Conservation (phyloP, 768 basidiomycete species). For the Leccinum incarnatum region DNA sequence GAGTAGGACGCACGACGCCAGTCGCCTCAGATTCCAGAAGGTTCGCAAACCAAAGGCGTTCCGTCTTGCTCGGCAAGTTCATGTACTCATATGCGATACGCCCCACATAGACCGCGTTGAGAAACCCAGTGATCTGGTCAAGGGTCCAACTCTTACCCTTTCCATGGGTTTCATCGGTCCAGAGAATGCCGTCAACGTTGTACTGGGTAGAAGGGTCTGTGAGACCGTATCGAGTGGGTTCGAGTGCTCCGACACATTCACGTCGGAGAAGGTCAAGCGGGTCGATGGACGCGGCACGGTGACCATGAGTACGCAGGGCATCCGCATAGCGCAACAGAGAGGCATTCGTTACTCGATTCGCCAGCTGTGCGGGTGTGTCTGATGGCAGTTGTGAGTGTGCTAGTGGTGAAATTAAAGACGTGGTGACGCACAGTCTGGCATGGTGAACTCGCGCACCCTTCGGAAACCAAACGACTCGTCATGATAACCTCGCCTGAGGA, state of each 20-base stretch:
- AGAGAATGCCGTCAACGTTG: slow-evolving; percentile 79
- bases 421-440: slow-evolving; percentile 66
- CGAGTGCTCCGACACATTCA: slow-evolving; percentile 73
- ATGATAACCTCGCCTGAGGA: slow-evolving; percentile 49
- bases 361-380: slow-evolving; percentile 67
- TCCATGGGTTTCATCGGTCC: slow-evolving; percentile 45
- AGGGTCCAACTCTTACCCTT: slow-evolving; percentile 58
- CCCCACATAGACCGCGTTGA: slow-evolving; percentile 75
- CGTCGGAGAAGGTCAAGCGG: slow-evolving; percentile 85
- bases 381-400: neutral
- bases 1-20: slow-evolving; percentile 30
- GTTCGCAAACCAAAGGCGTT: slow-evolving; percentile 87
- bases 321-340: slow-evolving; percentile 86
- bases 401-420: neutral
- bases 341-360: slow-evolving; percentile 70
- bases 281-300: slow-evolving; percentile 83
- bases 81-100: slow-evolving; percentile 91
- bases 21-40: slow-evolving; percentile 60
- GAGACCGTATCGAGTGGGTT: slow-evolving; percentile 76
- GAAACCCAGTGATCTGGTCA: slow-evolving; percentile 63
- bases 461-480: slow-evolving; percentile 81
- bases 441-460: slow-evolving; percentile 55
- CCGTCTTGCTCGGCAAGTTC: slow-evolving; percentile 84
- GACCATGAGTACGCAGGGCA: slow-evolving; percentile 80
- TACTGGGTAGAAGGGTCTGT: slow-evolving; percentile 50